These are phyloP conservation scores for Botrytis elliptica DNA, from an alignment of 2,329 filamentous ascomycete species.

Conservation along the genomic window DNA sequence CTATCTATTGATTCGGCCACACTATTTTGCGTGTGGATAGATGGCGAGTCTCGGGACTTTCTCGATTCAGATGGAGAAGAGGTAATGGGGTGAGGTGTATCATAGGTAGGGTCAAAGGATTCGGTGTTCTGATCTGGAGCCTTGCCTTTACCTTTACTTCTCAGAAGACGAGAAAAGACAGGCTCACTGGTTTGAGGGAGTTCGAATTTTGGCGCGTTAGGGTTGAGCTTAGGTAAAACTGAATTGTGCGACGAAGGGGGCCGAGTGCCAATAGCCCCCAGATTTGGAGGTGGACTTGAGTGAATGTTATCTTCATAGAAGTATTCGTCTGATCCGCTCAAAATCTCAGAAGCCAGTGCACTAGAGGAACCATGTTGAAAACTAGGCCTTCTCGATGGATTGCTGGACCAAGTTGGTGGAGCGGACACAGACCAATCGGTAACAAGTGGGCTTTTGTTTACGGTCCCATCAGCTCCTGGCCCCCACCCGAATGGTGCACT, in stretches of 20 bases:
- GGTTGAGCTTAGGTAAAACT: constrained; percentile 69
- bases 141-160: constrained; percentile 44
- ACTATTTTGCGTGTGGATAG: constrained; percentile 57
- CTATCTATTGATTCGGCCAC: constrained; percentile 49
- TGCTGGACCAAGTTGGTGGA: constrained; percentile 66
- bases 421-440: constrained; percentile 50
- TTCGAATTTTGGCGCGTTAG: constrained; percentile 85
- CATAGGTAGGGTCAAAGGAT: constrained; percentile 35
- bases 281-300: constrained; percentile 52
- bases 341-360: constrained; percentile 58
- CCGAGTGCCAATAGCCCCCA: constrained; percentile 77
- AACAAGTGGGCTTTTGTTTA: constrained; percentile 53
- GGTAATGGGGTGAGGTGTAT: constrained; percentile 38
- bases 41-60: constrained; percentile 56
- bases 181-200: constrained; percentile 47
- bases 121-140: constrained; percentile 42
- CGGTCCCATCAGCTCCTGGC: constrained; percentile 45
- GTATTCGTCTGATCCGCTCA: constrained; percentile 64
- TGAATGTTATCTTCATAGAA: constrained; percentile 56
- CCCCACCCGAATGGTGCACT: constrained; percentile 72
- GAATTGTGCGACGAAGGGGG: constrained; percentile 52
- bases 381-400: constrained; percentile 77
- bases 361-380: constrained; percentile 73
- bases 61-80: constrained; percentile 52
- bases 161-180: constrained; percentile 56